Base-by-base conservation (phyloP, 345 rosid genomes). In the Litchi chinensis region DNA sequence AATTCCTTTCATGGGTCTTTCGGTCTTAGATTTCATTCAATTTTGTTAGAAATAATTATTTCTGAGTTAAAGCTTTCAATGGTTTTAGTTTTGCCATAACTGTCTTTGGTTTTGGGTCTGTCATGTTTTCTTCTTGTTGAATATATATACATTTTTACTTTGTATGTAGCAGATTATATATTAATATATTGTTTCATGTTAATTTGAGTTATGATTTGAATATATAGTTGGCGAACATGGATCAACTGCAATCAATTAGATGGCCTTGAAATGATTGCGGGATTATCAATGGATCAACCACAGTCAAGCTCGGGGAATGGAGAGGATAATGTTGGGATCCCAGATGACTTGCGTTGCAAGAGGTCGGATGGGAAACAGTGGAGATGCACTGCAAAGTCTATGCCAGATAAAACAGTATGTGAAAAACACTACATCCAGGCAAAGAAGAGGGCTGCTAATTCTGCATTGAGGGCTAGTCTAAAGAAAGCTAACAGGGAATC, bases 301-400 rank as follows among this genome's bases (percentile, higher is more conserved):
- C 85, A 90, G 81, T 87, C 92, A 41, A 81, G 74, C 68, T 85
- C 86, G 0, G 94, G 85, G 18, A 92, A 85, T 62, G 91, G 89
- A 0, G 98, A 93, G 76, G 98, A 93, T 16, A 87, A 82, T 79
- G 85, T 77, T 67, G 95, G 92, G 77, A 86, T 90, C 79, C 98
- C 98, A 0, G 99, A 94, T 80, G 99, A 94, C 83, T 77, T 91
- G 87, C 94, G 98, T 43, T 96, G 99, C 86, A 96, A 96, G 91
- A 94, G 98, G 84, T 96, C 98, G 0, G 98, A 96, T 76, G 98
- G 99, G 79, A 96, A 96, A 71, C 99, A 96, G 66, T 96, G 98
- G 99, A 90, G 98, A 85, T 96, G 99, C 85, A 96, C 98, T 74
- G 98, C 99, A 71, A 88, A 84, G 93, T 94, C 97, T 70, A 96